Base-by-base conservation (phyloP, 305 asterid species). In the Solanum aculeatissimum region DNA sequence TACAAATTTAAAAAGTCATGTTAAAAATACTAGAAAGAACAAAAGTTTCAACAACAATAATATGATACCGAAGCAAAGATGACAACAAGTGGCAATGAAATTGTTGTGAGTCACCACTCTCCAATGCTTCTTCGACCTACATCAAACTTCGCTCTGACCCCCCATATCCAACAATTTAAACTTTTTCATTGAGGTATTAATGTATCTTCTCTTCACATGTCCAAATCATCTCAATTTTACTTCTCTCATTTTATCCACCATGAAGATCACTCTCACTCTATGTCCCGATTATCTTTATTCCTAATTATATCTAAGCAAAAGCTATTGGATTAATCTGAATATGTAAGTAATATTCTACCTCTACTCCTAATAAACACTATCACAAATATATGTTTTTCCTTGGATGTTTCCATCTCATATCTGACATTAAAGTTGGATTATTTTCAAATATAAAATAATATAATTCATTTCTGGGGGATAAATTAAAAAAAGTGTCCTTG, bases 141-240 rank as follows among this genome's bases (percentile, higher is more conserved):
- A 54, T 54, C 1, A 7, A 54, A 9, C 62, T 54, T 23, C 19
- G 0, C 11, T 54, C 11, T 55, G 25, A 55, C 11, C 62, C 60
- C 3, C 23, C 11, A 54, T 7, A 18, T 54, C 23, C 13, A 55
- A 53, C 60, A n/a, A 16, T 18, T 53, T 25, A n/a, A n/a, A 55
- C 27, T 55, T 55, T 53, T 19, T 55, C 25, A 23, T 3, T 0
- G 25, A 6, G 25, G 25, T 13, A 19, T 55, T 5, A 5, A 10
- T 2, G 5, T 10, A 9, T 19, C 12, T 53, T 55, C 9, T 55
- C 63, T 55, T n/a, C 63, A 54, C 4, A 54, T 54, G 0, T 18
- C 21, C 19, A 0, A 54, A 54, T 9, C 0, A 54, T 54, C 5
- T 54, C 11, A 18, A 0, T 0, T 9, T 54, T 0, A 2, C 11